phyloP scores from a whole-genome alignment of 78 protist genomes.

The Trichosphaerium sp. region DNA sequence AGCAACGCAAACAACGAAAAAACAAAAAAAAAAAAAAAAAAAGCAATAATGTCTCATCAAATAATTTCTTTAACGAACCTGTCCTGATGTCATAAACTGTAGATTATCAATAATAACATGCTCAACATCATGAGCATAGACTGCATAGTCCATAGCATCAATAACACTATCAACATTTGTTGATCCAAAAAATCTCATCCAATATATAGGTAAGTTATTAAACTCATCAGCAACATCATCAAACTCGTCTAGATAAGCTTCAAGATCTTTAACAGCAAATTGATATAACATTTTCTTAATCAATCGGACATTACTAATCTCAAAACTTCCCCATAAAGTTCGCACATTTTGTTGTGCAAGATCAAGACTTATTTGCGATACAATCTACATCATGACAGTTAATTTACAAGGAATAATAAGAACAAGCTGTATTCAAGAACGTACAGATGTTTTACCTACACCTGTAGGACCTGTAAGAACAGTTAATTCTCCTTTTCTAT shows the following conservation, averaged over 20 bases:
- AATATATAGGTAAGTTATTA: slow-evolving; percentile 50
- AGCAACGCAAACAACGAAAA: not conserved
- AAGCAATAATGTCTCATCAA: not conserved
- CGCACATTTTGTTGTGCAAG: slow-evolving; percentile 30
- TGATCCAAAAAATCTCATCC: slow-evolving; percentile 53
- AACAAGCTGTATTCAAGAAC: slow-evolving; percentile 23
- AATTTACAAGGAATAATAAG: slow-evolving; percentile 3
- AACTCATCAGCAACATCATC: slow-evolving; percentile 31
- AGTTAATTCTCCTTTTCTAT: slow-evolving; percentile 65
- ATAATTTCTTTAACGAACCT: not conserved
- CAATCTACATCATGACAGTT: no score
- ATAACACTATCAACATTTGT: slow-evolving; percentile 54
- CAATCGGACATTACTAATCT: slow-evolving; percentile 34
- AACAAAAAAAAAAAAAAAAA: no score
- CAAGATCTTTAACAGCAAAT: slow-evolving; percentile 3
- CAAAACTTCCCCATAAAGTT: slow-evolving; percentile 75
- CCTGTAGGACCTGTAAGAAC: slow-evolving; percentile 75
- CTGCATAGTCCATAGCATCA: slow-evolving; percentile 73
- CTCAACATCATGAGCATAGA: slow-evolving; percentile 60
- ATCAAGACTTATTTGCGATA: slow-evolving; percentile 56
- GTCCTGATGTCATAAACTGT: slow-evolving; percentile 57
- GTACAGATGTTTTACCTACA: slow-evolving; percentile 48
- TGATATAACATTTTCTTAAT: slow-evolving; percentile 52
- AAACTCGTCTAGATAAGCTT: slow-evolving; percentile 13
- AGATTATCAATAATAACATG: slow-evolving; percentile 71